phyloP scores from a whole-genome alignment of 2,329 filamentous ascomycete genomes.

The Ceratocystiopsis brevicomis region DNA sequence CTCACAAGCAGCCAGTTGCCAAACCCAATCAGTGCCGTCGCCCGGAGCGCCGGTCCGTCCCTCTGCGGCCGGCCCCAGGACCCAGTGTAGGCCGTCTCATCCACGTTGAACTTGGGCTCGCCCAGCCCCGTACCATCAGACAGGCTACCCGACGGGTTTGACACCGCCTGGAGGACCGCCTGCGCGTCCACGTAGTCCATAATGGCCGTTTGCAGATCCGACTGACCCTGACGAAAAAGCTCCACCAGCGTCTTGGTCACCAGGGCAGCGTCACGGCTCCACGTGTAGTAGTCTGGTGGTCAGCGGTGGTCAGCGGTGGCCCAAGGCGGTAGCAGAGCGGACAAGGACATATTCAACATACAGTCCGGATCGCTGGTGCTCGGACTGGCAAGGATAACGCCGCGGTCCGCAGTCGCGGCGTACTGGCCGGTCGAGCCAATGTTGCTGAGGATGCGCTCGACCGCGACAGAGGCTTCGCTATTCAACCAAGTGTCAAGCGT shows the following conservation, averaged over 20 bases:
- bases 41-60: conserved; percentile 60
- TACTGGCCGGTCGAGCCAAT: conserved; percentile 36
- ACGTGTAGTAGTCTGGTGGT: conserved; percentile 46
- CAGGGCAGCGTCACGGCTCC: conserved; percentile 57
- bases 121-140: conserved; percentile 37
- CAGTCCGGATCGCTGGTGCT: conserved; percentile 34
- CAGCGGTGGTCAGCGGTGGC: background rate
- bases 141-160: conserved; percentile 47
- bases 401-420: conserved; percentile 26
- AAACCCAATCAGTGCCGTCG: conserved; percentile 54
- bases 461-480: conserved; percentile 30
- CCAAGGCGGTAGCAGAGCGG: background rate
- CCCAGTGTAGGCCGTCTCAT: conserved; percentile 44
- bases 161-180: conserved; percentile 44
- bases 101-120: conserved; percentile 55
- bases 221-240: conserved; percentile 30
- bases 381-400: conserved; percentile 38
- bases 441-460: conserved; percentile 36
- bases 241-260: conserved; percentile 52
- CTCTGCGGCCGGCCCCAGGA: conserved; percentile 60
- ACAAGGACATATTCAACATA: conserved; percentile 16
- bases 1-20: conserved; percentile 39
- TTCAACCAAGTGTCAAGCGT: conserved; percentile 31
- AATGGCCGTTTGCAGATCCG: conserved; percentile 35
- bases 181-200: conserved; percentile 51